Conservation (phyloP, 306 rosid species). For the Alnus glutinosa region DNA sequence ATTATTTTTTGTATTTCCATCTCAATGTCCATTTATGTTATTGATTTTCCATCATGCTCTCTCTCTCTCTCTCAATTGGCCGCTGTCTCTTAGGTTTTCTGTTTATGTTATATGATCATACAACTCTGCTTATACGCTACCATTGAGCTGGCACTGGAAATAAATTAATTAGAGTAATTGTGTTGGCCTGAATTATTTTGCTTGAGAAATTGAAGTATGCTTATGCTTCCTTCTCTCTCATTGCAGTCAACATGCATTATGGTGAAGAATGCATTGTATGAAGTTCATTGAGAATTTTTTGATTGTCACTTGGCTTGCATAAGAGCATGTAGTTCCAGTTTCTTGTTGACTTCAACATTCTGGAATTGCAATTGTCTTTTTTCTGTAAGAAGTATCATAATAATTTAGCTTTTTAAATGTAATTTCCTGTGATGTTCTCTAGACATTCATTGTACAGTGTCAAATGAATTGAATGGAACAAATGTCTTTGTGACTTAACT, state of each 20-base stretch:
- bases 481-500: not conserved
- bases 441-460: constrained; percentile 6
- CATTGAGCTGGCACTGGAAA: not conserved
- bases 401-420: not conserved
- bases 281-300: not conserved
- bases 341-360: not conserved
- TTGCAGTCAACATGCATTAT: not conserved
- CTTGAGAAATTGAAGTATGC: not conserved
- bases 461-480: not conserved
- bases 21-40: not conserved
- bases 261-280: not conserved
- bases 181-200: not conserved
- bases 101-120: constrained; percentile 2
- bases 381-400: not conserved
- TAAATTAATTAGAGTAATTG: not conserved
- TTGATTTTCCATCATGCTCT: not conserved
- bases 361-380: not conserved
- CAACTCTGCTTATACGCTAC: not conserved
- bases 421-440: constrained; percentile 15
- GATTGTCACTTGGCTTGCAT: not conserved
- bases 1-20: not conserved
- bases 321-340: not conserved
- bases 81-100: not conserved
- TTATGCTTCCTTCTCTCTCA: not conserved
- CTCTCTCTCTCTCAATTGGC: not conserved